Evolutionary conservation across 169 alveolate genomes (phyloP).

Genomic region (Plasmodium gallinaceum): DNA sequence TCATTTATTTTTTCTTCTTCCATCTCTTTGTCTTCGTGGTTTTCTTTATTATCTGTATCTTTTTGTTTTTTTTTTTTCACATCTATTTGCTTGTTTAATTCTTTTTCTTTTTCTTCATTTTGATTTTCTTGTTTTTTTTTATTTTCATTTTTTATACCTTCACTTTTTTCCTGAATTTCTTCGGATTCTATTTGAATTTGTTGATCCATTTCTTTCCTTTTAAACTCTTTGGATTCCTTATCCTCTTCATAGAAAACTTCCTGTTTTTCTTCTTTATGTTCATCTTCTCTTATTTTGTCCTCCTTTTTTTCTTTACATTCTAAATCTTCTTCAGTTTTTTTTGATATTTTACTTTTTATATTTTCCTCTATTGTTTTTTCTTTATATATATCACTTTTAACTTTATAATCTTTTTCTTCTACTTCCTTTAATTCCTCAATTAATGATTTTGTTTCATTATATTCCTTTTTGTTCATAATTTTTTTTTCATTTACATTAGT

Average conservation of each 20-base stretch:
- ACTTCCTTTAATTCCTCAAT: not conserved
- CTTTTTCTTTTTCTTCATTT: not conserved
- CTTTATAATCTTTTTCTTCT: not conserved
- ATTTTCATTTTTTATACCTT: not conserved
- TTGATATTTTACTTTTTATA: not conserved
- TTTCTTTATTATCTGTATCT: not conserved
- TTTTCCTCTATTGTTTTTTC: not conserved
- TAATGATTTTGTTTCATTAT: not conserved
- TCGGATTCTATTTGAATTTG: not conserved
- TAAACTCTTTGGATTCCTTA: no score
- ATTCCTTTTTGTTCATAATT: not conserved
- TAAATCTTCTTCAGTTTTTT: not conserved
- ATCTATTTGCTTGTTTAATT: no score
- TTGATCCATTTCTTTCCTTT: no score
- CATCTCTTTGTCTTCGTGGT: not conserved
- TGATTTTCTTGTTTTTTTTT: not conserved
- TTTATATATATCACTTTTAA: not conserved
- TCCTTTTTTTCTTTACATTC: conserved; percentile 2
- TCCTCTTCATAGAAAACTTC: not conserved
- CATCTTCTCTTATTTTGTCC: not conserved
- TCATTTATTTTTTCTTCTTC: no score
- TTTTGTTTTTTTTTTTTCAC: not conserved
- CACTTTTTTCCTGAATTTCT: not conserved
- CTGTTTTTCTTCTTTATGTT: not conserved
- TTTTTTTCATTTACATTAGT: not conserved